phyloP scores from a whole-genome alignment of 139 green algal species.

The Coelastrella sp. region DNA sequence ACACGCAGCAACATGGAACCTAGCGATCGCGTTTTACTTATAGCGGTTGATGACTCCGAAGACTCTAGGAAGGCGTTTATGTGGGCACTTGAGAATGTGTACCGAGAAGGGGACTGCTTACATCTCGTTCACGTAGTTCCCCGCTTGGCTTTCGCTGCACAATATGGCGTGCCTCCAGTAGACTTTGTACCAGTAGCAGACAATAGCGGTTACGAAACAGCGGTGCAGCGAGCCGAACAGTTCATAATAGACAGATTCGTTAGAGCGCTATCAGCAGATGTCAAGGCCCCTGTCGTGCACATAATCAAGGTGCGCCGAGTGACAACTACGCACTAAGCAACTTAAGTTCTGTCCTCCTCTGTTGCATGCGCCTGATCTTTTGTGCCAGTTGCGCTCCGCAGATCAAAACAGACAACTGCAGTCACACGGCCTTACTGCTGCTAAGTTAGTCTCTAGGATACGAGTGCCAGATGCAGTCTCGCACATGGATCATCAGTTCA shows the following conservation, averaged over 20 bases:
- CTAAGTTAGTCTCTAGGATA: too few species aligned
- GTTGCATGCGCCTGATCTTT: too few species aligned
- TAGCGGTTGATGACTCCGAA: constrained; percentile 64
- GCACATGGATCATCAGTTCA: too few species aligned
- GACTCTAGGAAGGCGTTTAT: constrained; percentile 57
- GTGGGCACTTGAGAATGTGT: constrained; percentile 63
- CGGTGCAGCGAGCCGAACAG: constrained; percentile 63
- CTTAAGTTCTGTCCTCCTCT: background rate
- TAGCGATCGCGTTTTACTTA: constrained; percentile 53
- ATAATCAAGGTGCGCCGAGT: constrained; percentile 66
- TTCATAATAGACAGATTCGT: constrained; percentile 73
- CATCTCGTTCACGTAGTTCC: constrained; percentile 74
- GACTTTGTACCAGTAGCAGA: constrained; percentile 74
- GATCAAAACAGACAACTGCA: too few species aligned
- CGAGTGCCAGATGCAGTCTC: too few species aligned
- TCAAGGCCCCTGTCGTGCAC: constrained; percentile 70
- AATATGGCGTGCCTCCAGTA: constrained; percentile 66
- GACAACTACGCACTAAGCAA: background rate
- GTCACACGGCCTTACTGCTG: too few species aligned
- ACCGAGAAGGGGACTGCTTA: constrained; percentile 57
- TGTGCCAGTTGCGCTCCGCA: too few species aligned
- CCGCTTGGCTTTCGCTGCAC: constrained; percentile 53
- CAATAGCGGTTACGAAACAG: constrained; percentile 60
- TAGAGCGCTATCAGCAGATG: constrained; percentile 43
- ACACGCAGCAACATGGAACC: background rate